Conservation (phyloP, 495 filamentous ascomycete species). For the Penicillium canescens region DNA sequence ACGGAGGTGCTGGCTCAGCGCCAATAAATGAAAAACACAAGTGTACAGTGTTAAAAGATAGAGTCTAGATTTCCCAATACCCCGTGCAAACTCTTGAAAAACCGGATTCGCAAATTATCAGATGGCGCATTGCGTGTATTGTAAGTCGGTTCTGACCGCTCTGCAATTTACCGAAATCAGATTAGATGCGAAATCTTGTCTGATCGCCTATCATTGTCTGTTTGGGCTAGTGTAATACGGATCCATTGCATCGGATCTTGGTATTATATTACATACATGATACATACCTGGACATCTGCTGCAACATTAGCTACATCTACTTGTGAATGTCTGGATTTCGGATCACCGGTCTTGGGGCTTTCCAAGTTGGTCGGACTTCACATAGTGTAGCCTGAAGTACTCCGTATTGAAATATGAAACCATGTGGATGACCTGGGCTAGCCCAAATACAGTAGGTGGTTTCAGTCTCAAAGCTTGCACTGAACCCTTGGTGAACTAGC, state of each 20-base stretch:
- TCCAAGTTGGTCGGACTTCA: no score
- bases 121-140: constrained; percentile 8
- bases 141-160: background rate
- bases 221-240: background rate
- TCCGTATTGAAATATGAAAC: no score
- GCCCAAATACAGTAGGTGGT: no score
- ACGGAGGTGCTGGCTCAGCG: constrained; percentile 44
- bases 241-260: background rate
- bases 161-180: constrained; percentile 19
- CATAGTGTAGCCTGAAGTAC: no score
- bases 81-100: background rate
- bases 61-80: background rate
- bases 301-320: no score
- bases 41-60: background rate
- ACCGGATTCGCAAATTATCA: constrained; percentile 2
- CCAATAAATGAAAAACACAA: background rate
- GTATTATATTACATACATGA: background rate
- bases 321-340: no score
- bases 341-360: no score
- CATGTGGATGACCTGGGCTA: no score
- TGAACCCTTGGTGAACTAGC: no score
- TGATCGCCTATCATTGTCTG: constrained; percentile 14
- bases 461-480: no score
- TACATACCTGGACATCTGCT: background rate
- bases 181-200: constrained; percentile 38